Percentiles rank a stretch among this genome's conserved stretches.
Conservation (phyloP, 176 grass and related monocot species). For the Bothriochloa decipiens region DNA sequence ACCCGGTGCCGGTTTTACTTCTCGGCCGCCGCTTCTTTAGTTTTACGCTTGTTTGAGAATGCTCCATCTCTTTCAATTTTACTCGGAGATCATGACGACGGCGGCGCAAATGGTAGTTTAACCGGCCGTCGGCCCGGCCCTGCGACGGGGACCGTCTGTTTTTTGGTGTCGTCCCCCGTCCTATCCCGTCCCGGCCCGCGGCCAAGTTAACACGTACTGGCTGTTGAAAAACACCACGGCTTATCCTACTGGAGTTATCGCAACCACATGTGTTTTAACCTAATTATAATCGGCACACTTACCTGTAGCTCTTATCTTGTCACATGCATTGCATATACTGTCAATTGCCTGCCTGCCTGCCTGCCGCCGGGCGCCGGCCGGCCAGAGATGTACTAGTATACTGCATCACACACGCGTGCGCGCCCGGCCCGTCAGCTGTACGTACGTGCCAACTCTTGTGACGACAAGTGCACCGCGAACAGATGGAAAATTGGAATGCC, state of each 20-base stretch:
- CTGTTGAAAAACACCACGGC: background rate
- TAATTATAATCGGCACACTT: background rate
- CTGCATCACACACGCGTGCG: background rate
- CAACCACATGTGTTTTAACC: constrained; percentile 28
- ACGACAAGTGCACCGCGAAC: background rate
- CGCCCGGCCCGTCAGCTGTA: too few relatives aligned
- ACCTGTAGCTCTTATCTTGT: constrained; percentile 33
- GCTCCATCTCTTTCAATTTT: background rate
- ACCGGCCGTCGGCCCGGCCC: constrained; percentile 33
- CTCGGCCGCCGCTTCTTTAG: background rate
- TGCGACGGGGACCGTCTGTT: constrained; percentile 18
- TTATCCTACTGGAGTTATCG: background rate
- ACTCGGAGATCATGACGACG: background rate
- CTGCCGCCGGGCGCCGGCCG: constrained; percentile 1
- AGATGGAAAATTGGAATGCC: background rate
- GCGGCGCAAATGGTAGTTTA: constrained; percentile 16
- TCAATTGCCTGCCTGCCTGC: too few relatives aligned
- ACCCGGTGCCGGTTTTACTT: background rate
- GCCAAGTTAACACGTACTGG: background rate
- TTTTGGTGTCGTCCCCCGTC: background rate
- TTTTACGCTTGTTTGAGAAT: background rate
- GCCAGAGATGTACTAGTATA: background rate
- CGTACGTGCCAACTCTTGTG: background rate
- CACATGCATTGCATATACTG: background rate
- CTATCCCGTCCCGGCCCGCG: background rate